phyloP scores from a whole-genome alignment of 306 rosid genomes.

The Crotalaria pallida region DNA sequence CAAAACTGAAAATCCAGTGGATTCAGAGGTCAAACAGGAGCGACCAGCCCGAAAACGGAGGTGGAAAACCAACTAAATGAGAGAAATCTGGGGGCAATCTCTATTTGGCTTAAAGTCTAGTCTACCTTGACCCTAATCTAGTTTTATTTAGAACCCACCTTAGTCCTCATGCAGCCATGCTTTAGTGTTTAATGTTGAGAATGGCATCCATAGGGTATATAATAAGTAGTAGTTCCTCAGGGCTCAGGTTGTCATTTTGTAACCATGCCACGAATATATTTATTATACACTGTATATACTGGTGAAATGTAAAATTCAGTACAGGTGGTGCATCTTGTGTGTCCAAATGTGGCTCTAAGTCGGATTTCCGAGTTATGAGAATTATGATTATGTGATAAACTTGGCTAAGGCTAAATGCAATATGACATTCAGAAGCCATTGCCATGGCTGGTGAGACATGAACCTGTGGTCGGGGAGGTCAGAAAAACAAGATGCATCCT shows the following conservation, averaged over 20 bases:
- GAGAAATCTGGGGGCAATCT: not conserved
- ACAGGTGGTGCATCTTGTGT: constrained; percentile 48
- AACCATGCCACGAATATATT: constrained; percentile 36
- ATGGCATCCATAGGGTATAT: constrained; percentile 37
- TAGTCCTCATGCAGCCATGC: constrained; percentile 24
- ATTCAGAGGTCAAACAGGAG: constrained; percentile 74
- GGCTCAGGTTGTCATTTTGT: constrained; percentile 45
- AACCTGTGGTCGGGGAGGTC: constrained; percentile 15
- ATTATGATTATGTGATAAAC: constrained; percentile 12
- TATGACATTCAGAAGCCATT: constrained; percentile 7
- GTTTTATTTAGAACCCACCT: constrained; percentile 27
- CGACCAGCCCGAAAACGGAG: constrained; percentile 95
- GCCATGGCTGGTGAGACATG: constrained; percentile 28
- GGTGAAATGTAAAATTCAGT: constrained; percentile 55
- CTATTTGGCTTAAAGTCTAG: constrained; percentile 7
- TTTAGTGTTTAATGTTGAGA: constrained; percentile 18
- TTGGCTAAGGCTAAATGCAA: constrained; percentile 25
- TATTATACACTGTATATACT: constrained; percentile 55
- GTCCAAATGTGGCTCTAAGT: constrained; percentile 29
- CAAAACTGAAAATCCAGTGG: constrained; percentile 53
- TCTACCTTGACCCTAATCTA: constrained; percentile 16
- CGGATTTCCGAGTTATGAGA: constrained; percentile 30
- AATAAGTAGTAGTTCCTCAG: constrained; percentile 30
- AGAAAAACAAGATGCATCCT: not conserved
- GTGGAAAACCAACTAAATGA: constrained; percentile 67